Evolutionary conservation across 2,329 filamentous ascomycete species (phyloP).

Genomic region (Purpureocillium takamizusanense): DNA sequence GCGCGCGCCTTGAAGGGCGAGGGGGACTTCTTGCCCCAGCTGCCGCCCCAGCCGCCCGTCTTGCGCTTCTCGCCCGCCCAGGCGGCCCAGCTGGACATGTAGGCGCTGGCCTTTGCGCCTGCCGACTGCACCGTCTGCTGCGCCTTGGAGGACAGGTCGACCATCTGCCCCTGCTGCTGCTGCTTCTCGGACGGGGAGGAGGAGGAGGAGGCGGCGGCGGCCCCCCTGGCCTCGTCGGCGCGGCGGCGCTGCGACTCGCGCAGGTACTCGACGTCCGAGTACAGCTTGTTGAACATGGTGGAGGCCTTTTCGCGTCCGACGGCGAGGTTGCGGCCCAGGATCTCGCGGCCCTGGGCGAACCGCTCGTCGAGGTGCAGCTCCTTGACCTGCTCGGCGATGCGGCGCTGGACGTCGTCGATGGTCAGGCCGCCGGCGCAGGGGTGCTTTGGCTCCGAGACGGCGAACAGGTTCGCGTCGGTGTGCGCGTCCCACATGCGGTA

Average conservation of each 20-base stretch:
- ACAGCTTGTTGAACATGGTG: slow-evolving; percentile 77
- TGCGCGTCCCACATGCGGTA: slow-evolving; percentile 78
- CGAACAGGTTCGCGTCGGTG: slow-evolving; percentile 82
- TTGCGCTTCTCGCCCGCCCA: slow-evolving; percentile 73
- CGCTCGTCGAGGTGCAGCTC: slow-evolving; percentile 91
- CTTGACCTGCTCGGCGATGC: slow-evolving; percentile 83
- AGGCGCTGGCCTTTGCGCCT: slow-evolving; percentile 49
- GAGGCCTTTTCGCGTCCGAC: slow-evolving; percentile 83
- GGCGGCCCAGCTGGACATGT: slow-evolving; percentile 59
- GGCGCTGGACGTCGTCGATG: slow-evolving; percentile 87
- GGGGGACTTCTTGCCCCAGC: slow-evolving; percentile 24
- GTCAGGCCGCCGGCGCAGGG: slow-evolving; percentile 87
- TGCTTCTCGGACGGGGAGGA: slow-evolving; percentile 5
- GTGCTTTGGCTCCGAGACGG: slow-evolving; percentile 86
- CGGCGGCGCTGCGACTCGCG: slow-evolving; percentile 35
- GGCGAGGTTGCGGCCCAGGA: slow-evolving; percentile 79
- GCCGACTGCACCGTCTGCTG: slow-evolving; percentile 39
- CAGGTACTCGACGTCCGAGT: slow-evolving; percentile 73
- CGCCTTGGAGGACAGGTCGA: slow-evolving; percentile 28
- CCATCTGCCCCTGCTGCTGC: slow-evolving; percentile 5
- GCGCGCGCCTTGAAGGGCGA: no score
- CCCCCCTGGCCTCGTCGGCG: slow-evolving; percentile 30
- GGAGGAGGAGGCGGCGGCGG: slow-evolving; percentile 5
- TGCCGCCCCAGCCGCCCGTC: slow-evolving; percentile 32
- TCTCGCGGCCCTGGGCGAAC: slow-evolving; percentile 74